These are phyloP conservation scores for Suhomyces kunorum DNA, from an alignment of 1,139 yeast genomes.

Conservation along the genomic window DNA sequence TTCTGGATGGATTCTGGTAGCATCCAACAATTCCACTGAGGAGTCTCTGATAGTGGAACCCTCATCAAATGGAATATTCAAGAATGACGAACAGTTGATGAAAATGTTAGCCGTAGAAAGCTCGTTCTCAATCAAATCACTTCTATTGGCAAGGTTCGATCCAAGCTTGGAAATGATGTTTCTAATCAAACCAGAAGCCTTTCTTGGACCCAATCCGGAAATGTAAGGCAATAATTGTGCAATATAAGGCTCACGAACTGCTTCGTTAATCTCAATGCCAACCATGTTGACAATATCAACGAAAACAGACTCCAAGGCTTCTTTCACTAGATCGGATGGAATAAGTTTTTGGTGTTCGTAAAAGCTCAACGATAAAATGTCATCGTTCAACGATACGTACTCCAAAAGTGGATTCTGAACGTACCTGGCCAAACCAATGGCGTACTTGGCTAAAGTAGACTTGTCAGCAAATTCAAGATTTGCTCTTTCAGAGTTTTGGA, in stretches of 20 bases:
- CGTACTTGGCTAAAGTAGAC: slow-evolving; percentile 78
- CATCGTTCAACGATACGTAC: slow-evolving; percentile 77
- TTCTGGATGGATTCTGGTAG: slow-evolving; percentile 96
- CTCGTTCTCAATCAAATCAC: slow-evolving; percentile 77
- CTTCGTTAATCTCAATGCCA: slow-evolving; percentile 92
- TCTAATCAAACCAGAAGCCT: slow-evolving; percentile 83
- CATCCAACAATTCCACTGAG: slow-evolving; percentile 79
- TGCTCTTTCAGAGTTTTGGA: slow-evolving; percentile 79
- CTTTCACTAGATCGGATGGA: slow-evolving; percentile 61
- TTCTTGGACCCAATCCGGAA: slow-evolving; percentile 94
- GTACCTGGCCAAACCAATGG: slow-evolving; percentile 87
- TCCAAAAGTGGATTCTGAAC: slow-evolving; percentile 89
- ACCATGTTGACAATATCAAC: slow-evolving; percentile 90
- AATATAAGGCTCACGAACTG: slow-evolving; percentile 71
- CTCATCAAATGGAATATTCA: slow-evolving; percentile 76
- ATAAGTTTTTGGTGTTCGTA: slow-evolving; percentile 76
- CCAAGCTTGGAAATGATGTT: slow-evolving; percentile 73
- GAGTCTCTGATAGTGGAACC: slow-evolving; percentile 49
- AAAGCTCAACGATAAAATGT: slow-evolving; percentile 68
- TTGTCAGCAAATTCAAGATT: slow-evolving; percentile 82
- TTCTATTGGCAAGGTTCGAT: slow-evolving; percentile 65
- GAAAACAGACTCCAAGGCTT: slow-evolving; percentile 75
- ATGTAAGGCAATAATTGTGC: slow-evolving; percentile 75
- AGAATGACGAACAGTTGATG: slow-evolving; percentile 88
- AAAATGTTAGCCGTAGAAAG: slow-evolving; percentile 79